Conservation (phyloP, 805 yeast species). For the Saccharomycopsis sp. region DNA sequence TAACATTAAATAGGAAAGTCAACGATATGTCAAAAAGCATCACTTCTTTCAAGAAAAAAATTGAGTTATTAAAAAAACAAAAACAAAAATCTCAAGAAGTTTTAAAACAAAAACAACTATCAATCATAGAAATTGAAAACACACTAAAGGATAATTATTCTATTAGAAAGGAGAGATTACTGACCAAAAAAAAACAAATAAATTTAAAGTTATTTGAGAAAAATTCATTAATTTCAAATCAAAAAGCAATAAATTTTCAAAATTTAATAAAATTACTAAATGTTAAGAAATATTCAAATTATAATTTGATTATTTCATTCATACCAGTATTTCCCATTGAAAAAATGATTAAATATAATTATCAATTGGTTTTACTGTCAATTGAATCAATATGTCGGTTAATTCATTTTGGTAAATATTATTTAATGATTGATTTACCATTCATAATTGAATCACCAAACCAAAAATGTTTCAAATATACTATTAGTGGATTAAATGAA, state of each 20-base stretch:
- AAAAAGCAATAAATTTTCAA: conserved; percentile 8
- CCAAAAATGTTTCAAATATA: not conserved
- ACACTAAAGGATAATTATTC: not conserved
- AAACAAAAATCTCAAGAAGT: conserved; percentile 1
- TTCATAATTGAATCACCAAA: conserved; percentile 10
- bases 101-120: conserved; percentile 1
- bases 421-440: conserved; percentile 12
- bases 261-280: conserved; percentile 3
- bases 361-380: conserved; percentile 3
- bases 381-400: conserved; percentile 15
- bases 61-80: not conserved
- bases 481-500: conserved; percentile 13
- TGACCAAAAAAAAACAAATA: too few species aligned
- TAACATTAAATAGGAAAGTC: conserved; percentile 1
- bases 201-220: too few species aligned
- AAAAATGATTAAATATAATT: conserved; percentile 5
- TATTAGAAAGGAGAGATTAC: not conserved
- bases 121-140: not conserved
- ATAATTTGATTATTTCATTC: conserved; percentile 7
- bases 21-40: not conserved
- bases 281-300: conserved; percentile 6
- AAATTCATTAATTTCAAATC: too few species aligned
- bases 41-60: not conserved
- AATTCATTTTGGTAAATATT: conserved; percentile 9
- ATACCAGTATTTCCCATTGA: conserved; percentile 15